These are phyloP conservation scores for Osmozyma mogii DNA, from an alignment of 805 yeast genomes.

Conservation along the genomic window DNA sequence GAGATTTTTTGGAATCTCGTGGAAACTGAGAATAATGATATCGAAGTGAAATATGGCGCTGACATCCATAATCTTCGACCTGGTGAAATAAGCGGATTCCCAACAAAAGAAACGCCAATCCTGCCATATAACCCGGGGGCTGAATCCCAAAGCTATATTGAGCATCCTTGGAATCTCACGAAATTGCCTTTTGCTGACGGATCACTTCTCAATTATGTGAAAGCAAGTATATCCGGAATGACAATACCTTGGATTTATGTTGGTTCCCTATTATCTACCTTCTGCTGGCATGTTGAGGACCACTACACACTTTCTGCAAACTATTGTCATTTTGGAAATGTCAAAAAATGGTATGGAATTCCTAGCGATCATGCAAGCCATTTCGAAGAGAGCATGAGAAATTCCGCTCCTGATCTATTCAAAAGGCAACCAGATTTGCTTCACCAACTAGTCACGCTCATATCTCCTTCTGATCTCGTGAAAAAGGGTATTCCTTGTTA, in stretches of 20 bases:
- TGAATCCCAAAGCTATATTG: slow-evolving; percentile 28
- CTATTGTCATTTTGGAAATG: slow-evolving; percentile 83
- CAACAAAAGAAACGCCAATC: slow-evolving; percentile 30
- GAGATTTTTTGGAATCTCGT: slow-evolving; percentile 57
- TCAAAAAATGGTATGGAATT: slow-evolving; percentile 91
- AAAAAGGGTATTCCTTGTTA: slow-evolving; percentile 39
- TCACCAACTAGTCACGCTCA: slow-evolving; percentile 75
- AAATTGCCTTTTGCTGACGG: slow-evolving; percentile 63
- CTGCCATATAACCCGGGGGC: slow-evolving; percentile 12
- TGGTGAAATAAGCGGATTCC: slow-evolving; percentile 72
- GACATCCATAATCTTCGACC: slow-evolving; percentile 63
- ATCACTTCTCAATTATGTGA: slow-evolving; percentile 59
- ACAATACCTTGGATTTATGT: slow-evolving; percentile 93
- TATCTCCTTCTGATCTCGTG: slow-evolving; percentile 56
- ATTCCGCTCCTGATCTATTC: slow-evolving; percentile 72
- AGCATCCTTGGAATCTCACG: slow-evolving; percentile 71
- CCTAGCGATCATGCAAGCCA: slow-evolving; percentile 57
- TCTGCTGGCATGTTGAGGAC: slow-evolving; percentile 97
- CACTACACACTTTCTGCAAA: slow-evolving; percentile 88
- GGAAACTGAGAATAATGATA: slow-evolving; percentile 30
- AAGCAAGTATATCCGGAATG: slow-evolving; percentile 78
- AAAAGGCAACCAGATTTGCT: slow-evolving; percentile 79
- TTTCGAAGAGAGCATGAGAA: slow-evolving; percentile 59
- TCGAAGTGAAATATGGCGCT: slow-evolving; percentile 76
- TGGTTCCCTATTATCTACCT: slow-evolving; percentile 83